Conservation (phyloP, 169 alveolate species). For the Plasmodium ovale region DNA sequence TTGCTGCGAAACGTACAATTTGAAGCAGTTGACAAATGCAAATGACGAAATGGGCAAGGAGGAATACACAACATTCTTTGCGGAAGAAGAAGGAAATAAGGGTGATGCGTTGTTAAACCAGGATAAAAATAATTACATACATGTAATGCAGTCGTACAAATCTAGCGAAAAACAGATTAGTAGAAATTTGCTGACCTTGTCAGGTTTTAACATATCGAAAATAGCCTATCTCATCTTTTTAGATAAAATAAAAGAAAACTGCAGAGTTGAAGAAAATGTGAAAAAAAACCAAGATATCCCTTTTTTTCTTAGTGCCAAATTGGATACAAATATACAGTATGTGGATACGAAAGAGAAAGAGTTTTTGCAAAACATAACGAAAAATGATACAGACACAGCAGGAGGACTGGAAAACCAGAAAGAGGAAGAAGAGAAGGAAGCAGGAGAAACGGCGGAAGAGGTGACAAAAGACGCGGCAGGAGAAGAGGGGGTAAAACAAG, state of each 20-base stretch:
- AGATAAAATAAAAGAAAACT: constrained; percentile 65
- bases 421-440: not conserved
- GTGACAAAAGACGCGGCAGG: not conserved
- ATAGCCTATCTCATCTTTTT: constrained; percentile 60
- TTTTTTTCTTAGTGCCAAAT: constrained; percentile 53
- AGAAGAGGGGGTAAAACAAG: not conserved
- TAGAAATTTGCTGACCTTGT: constrained; percentile 52
- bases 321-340: constrained; percentile 51
- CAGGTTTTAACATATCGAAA: constrained; percentile 63
- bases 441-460: not conserved
- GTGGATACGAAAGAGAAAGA: constrained; percentile 29
- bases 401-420: not conserved
- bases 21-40: constrained; percentile 5
- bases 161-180: constrained; percentile 71
- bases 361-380: constrained; percentile 40
- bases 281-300: constrained; percentile 67
- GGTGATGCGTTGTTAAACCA: not conserved
- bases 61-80: not conserved
- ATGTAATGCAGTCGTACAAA: constrained; percentile 21
- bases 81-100: not conserved
- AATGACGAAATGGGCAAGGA: not conserved
- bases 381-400: not conserved
- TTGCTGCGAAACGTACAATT: not conserved
- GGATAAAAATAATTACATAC: constrained; percentile 6
- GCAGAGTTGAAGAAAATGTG: constrained; percentile 60